These are phyloP conservation scores for Nicotiana rustica DNA, from an alignment of 305 asterid species.

Conservation along the genomic window DNA sequence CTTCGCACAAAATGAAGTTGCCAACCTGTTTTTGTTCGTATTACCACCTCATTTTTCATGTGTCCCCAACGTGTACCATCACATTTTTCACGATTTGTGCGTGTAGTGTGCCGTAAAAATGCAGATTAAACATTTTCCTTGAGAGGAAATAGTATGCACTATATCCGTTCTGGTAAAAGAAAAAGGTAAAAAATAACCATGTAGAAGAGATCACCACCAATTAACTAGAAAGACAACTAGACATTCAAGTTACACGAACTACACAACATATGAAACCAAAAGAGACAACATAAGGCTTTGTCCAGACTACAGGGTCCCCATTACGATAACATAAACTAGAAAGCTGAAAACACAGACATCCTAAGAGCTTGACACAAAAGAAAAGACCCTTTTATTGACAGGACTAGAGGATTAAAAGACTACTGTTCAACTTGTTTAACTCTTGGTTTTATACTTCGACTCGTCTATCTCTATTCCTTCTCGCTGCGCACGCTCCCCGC, in stretches of 20 bases:
- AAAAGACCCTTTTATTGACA: background rate
- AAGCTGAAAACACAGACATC: background rate
- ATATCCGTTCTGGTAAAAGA: too few relatives aligned
- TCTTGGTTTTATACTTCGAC: constrained; percentile 61
- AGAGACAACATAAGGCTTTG: background rate
- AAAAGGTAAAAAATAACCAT: too few relatives aligned
- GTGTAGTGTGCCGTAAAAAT: too few relatives aligned
- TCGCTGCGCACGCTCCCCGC: constrained; percentile 58
- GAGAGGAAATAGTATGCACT: too few relatives aligned
- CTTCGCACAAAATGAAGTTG: too few relatives aligned
- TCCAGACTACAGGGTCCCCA: background rate
- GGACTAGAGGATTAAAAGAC: background rate
- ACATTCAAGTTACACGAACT: background rate
- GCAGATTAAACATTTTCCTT: too few relatives aligned
- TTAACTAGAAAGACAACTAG: background rate
- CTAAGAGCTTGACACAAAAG: background rate
- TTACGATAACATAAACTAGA: background rate
- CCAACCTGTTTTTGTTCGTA: too few relatives aligned
- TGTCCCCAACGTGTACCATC: too few relatives aligned
- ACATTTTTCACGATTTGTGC: too few relatives aligned
- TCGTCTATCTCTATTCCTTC: constrained; percentile 69
- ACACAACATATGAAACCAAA: background rate
- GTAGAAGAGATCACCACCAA: too few relatives aligned
- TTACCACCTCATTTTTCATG: too few relatives aligned
- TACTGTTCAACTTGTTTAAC: background rate